phyloP scores from a whole-genome alignment of 768 basidiomycete genomes.

The Kondoa malvinella region DNA sequence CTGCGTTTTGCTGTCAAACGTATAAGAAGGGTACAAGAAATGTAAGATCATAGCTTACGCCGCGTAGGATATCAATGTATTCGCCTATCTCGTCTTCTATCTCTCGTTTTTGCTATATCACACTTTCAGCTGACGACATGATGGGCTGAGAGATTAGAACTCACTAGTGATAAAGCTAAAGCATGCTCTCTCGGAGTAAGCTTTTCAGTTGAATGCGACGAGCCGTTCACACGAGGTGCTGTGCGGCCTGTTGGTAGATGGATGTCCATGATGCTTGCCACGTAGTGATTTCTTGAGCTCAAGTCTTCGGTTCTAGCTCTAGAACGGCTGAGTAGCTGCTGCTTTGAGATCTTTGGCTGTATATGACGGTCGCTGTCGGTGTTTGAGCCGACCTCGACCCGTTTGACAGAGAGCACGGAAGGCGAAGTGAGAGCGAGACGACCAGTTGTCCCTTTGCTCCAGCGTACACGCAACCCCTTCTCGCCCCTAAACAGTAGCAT shows the following conservation, averaged over 20 bases:
- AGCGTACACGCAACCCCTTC: too few relatives aligned
- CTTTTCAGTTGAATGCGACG: neutral
- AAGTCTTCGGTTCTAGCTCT: too few relatives aligned
- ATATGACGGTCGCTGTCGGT: too few relatives aligned
- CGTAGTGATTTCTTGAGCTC: too few relatives aligned
- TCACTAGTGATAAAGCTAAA: neutral
- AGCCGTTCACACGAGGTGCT: neutral
- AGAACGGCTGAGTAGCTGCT: too few relatives aligned
- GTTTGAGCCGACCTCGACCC: too few relatives aligned
- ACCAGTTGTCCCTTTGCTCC: too few relatives aligned
- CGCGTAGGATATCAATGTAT: constrained; percentile 11
- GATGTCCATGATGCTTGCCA: neutral
- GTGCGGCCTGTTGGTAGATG: neutral
- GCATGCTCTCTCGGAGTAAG: neutral
- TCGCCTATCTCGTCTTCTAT: constrained; percentile 12
- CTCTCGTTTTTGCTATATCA: neutral
- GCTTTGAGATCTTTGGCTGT: too few relatives aligned
- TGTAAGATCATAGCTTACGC: constrained; percentile 1
- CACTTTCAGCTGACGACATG: neutral
- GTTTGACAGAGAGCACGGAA: too few relatives aligned
- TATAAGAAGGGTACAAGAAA: neutral
- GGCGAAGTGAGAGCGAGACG: too few relatives aligned
- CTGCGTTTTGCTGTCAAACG: neutral
- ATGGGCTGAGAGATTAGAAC: neutral
- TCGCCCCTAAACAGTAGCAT: too few relatives aligned